phyloP scores from a whole-genome alignment of 768 basidiomycete genomes.

The Royoungia palumana region DNA sequence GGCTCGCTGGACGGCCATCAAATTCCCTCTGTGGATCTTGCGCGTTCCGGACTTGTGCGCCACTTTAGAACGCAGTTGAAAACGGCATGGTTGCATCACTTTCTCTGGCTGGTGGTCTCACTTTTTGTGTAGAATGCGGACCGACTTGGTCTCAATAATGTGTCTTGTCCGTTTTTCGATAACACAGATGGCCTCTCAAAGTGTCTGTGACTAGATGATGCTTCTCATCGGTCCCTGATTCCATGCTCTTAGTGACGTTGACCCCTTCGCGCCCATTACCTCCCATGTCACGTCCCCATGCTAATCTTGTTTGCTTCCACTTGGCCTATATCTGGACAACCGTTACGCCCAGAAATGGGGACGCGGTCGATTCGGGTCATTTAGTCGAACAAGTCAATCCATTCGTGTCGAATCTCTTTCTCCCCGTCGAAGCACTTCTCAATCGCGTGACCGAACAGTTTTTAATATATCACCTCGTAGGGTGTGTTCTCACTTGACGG shows the following conservation, averaged over 20 bases:
- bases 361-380: constrained; percentile 17
- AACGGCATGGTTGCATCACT: constrained; percentile 34
- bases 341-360: neutral
- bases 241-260: constrained; percentile 35
- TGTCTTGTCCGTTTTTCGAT: constrained; percentile 53
- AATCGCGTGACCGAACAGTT: constrained; percentile 53
- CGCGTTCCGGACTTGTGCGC: constrained; percentile 46
- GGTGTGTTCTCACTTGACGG: constrained; percentile 35
- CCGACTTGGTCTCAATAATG: constrained; percentile 52
- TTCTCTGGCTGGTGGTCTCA: constrained; percentile 9
- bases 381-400: constrained; percentile 39
- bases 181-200: constrained; percentile 40
- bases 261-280: constrained; percentile 37
- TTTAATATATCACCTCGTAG: constrained; percentile 54
- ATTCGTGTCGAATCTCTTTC: constrained; percentile 52
- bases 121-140: constrained; percentile 48
- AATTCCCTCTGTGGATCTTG: constrained; percentile 40
- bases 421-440: constrained; percentile 52
- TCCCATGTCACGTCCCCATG: constrained; percentile 23
- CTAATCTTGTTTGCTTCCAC: constrained; percentile 36
- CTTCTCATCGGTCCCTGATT: constrained; percentile 5
- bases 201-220: constrained; percentile 30
- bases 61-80: constrained; percentile 52
- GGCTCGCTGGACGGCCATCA: constrained; percentile 47
- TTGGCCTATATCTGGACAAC: constrained; percentile 42